A percentile compares a stretch with the other conserved stretches of the same genome.
Evolutionary conservation across 2,329 filamentous ascomycete species (phyloP).

Genomic region (Davidsoniella eucalypti): DNA sequence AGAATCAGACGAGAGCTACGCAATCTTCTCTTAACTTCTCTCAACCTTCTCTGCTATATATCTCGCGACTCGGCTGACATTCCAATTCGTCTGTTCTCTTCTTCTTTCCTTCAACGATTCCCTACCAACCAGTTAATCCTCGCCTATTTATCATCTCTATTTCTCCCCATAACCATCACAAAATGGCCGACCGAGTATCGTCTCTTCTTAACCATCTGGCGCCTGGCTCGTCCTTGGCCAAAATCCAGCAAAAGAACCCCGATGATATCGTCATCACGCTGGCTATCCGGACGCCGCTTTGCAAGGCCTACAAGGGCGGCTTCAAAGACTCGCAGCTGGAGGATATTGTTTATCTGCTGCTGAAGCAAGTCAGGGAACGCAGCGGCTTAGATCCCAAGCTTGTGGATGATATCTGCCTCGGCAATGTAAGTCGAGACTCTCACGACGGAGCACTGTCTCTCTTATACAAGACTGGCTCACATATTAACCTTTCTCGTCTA

Average conservation of each 20-base stretch:
- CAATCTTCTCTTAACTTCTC: too few species aligned
- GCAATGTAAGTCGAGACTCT: conserved; percentile 49
- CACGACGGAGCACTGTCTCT: not conserved
- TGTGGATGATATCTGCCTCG: conserved; percentile 79
- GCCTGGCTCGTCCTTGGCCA: conserved; percentile 52
- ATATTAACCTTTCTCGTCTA: not conserved
- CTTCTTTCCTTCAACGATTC: not conserved
- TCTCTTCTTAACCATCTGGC: conserved; percentile 78
- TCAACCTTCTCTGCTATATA: too few species aligned
- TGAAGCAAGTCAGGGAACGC: conserved; percentile 58
- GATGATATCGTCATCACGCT: conserved; percentile 96
- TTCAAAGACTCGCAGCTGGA: conserved; percentile 91
- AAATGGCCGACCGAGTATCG: conserved; percentile 73
- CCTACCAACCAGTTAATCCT: too few species aligned
- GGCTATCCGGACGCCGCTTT: conserved; percentile 72
- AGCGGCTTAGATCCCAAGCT: conserved; percentile 64
- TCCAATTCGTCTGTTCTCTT: not conserved
- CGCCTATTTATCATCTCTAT: not conserved
- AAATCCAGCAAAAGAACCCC: conserved; percentile 77
- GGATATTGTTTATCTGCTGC: conserved; percentile 64
- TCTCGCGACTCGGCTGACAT: not conserved
- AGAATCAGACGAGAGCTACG: too few species aligned
- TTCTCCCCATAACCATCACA: conserved; percentile 19
- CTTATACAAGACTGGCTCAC: not conserved
- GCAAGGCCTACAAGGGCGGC: conserved; percentile 79